These are phyloP conservation scores for Aegilops umbellulata DNA, from an alignment of 176 grass and related monocot species.

Conservation along the genomic window DNA sequence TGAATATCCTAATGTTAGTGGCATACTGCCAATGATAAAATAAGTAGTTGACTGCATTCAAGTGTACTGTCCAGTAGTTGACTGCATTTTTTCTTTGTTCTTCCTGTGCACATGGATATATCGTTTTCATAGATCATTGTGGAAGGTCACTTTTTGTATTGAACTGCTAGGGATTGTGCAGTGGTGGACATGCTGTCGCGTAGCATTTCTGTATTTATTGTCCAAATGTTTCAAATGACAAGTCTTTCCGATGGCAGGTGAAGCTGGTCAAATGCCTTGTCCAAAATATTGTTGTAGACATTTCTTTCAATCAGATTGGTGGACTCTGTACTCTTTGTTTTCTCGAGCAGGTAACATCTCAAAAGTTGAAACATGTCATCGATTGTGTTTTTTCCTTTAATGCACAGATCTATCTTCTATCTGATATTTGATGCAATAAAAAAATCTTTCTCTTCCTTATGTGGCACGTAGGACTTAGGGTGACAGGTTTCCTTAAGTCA, in stretches of 20 bases:
- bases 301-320: conserved; percentile 94
- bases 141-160: not conserved
- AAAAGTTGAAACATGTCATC: conserved; percentile 3
- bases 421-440: conserved; percentile 5
- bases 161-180: not conserved
- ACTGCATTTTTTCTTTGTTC: not conserved
- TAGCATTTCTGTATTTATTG: conserved; percentile 4
- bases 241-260: conserved; percentile 57
- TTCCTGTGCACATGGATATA: not conserved
- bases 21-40: not conserved
- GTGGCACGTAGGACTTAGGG: not conserved
- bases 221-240: not conserved
- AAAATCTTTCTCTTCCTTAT: not conserved
- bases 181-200: not conserved
- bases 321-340: conserved; percentile 91
- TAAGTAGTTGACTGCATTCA: not conserved
- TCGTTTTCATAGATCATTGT: not conserved
- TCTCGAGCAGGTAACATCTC: conserved; percentile 72
- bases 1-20: conserved; percentile 6
- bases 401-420: not conserved
- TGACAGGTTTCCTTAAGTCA: not conserved
- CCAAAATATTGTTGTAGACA: conserved; percentile 87
- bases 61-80: not conserved
- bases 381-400: conserved; percentile 7
- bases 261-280: conserved; percentile 92